Evolutionary conservation across 495 filamentous ascomycete genomes (phyloP), one percentile per base, ranked within the genome.

Genomic region (Aspergillus hancockii): DNA sequence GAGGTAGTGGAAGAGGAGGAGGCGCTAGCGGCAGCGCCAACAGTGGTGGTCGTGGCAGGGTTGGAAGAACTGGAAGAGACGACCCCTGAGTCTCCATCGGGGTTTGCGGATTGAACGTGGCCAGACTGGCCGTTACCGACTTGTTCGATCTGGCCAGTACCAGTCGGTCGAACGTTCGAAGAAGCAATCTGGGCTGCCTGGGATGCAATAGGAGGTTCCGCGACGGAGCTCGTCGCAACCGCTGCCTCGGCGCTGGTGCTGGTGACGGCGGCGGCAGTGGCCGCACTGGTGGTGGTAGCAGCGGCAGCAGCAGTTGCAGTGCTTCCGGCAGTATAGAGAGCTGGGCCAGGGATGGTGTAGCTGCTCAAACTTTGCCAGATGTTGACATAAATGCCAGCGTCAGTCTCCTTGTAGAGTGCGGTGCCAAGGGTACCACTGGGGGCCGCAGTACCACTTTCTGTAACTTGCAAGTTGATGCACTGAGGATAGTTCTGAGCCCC

Each of bases 401-500:
- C 86, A 31, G 74, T 78, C 51, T 80, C 62, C 3, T 67, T 79
- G 72, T 92, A 92, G n/a, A 90, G 81, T 22, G 74, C 70, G 3
- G 85, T 88, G 43, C 84, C 89, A 19, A 80, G 63, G 9, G 81
- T 79, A 46, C 88, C 89, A 9, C 71, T 58, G 14, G 88, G 87
- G 7, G 70, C 66, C 62, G 77, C 80, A 49, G 78, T 81, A 47
- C 88, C 90, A 28, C 74, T 67, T 52, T 89, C 88, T 4, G 83
- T 85, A 57, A 94, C 76, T 63, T 86, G 79, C 47, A 93, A 71
- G 80, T 91, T 92, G 71, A 91, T 71, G 75, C 90, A 93, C 63
- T 89, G 81, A n/a, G 89, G 89, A 68, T 93, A 93, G 71, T 84
- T 84, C 79, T 93, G 90, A 3, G 90, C 88, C 43, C 88, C 88